phyloP scores from a whole-genome alignment of 2,329 filamentous ascomycete genomes.

The Cordyceps cicadae region DNA sequence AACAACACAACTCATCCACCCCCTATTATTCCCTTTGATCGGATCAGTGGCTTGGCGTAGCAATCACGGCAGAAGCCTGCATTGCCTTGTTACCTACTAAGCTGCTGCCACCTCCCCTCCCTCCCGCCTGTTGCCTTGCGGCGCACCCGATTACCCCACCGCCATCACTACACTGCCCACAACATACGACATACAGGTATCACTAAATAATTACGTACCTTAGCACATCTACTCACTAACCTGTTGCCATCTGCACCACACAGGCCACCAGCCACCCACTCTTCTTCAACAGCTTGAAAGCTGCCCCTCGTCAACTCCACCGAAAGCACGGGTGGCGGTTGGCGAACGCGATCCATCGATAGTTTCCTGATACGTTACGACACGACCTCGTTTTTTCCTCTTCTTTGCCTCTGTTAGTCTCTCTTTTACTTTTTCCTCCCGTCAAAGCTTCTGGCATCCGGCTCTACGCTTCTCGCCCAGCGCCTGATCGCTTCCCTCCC shows the following conservation, averaged over 20 bases:
- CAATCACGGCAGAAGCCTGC: too few relatives aligned
- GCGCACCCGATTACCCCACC: too few relatives aligned
- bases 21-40: too few relatives aligned
- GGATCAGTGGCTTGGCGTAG: too few relatives aligned
- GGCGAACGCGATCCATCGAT: neutral
- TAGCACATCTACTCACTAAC: too few relatives aligned
- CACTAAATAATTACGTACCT: too few relatives aligned
- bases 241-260: neutral
- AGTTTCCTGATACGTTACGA: neutral
- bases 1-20: too few relatives aligned
- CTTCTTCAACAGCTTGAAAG: neutral
- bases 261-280: neutral
- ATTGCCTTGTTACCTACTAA: too few relatives aligned
- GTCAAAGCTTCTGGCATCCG: neutral
- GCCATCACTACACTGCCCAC: neutral
- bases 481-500: conserved; percentile 4
- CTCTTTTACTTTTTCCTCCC: too few relatives aligned
- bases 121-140: too few relatives aligned
- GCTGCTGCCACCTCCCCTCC: too few relatives aligned
- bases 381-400: neutral
- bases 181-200: neutral
- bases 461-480: conserved; percentile 7
- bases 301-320: conserved; percentile 26
- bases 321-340: conserved; percentile 25
- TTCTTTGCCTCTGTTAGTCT: neutral